phyloP scores from a whole-genome alignment of 164 flowering plant genomes.

The Stephania japonica region DNA sequence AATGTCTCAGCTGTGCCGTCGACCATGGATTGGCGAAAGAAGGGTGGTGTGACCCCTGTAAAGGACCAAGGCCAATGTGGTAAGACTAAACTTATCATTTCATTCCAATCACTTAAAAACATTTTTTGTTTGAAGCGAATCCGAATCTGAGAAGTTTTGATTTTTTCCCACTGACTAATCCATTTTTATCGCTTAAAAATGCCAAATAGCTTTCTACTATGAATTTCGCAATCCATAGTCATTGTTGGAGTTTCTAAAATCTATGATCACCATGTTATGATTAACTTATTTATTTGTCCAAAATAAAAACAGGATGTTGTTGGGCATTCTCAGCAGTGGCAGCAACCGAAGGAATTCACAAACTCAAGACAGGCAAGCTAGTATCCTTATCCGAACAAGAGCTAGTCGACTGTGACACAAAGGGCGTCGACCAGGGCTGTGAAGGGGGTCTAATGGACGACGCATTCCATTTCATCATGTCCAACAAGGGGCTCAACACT shows the following conservation, averaged over 20 bases:
- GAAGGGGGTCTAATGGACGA: constrained; percentile 11
- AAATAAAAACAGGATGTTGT: neutral
- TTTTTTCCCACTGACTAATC: too few relatives aligned
- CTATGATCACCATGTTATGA: too few relatives aligned
- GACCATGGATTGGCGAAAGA: neutral
- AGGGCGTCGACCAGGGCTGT: constrained; percentile 4
- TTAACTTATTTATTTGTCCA: too few relatives aligned
- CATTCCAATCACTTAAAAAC: too few relatives aligned
- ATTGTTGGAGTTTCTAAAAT: too few relatives aligned
- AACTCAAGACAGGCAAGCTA: constrained; percentile 6
- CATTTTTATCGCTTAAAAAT: too few relatives aligned
- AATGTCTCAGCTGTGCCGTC: neutral
- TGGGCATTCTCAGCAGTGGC: constrained; percentile 9
- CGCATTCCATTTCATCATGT: constrained; percentile 4
- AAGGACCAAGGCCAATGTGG: constrained; percentile 3
- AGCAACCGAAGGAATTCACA: constrained; percentile 11
- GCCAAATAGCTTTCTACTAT: too few relatives aligned
- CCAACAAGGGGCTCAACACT: constrained; percentile 5
- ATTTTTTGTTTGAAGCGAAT: too few relatives aligned
- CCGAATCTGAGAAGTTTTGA: too few relatives aligned
- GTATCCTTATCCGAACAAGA: constrained; percentile 11
- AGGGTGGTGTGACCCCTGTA: neutral
- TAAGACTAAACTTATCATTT: neutral
- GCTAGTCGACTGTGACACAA: constrained; percentile 15
- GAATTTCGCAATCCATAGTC: too few relatives aligned